These are phyloP conservation scores for Eragrostis tef DNA, from an alignment of 202 grass and related monocot genomes.

Conservation along the genomic window DNA sequence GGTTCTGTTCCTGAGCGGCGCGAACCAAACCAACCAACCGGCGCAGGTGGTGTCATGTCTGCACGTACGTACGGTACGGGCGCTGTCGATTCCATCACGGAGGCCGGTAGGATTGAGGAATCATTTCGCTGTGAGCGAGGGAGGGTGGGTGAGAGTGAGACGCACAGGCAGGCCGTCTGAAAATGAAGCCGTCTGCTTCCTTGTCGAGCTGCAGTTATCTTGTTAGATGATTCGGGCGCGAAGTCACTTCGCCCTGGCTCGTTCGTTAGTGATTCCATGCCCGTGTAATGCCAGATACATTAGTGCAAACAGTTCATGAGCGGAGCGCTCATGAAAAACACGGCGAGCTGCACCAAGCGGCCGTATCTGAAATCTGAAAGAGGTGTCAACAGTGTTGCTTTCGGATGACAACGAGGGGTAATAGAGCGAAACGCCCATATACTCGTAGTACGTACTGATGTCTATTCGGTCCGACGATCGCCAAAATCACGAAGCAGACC, in stretches of 20 bases:
- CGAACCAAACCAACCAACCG: too few relatives aligned
- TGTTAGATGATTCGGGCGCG: constrained; percentile 7
- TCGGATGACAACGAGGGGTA: background rate
- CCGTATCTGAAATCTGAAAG: constrained; percentile 1
- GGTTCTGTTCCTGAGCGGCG: background rate
- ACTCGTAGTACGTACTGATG: too few relatives aligned
- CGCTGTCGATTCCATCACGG: constrained; percentile 6
- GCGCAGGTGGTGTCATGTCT: background rate
- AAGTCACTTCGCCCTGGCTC: background rate
- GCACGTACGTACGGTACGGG: background rate
- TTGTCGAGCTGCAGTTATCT: constrained; percentile 20
- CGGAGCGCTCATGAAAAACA: background rate
- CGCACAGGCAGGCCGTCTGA: background rate
- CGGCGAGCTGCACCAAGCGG: background rate
- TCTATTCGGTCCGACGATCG: too few relatives aligned
- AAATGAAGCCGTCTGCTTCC: background rate
- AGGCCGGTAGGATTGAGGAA: background rate
- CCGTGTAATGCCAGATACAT: background rate
- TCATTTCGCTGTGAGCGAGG: background rate
- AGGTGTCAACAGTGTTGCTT: background rate
- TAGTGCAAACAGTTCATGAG: background rate
- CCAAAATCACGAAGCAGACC: background rate
- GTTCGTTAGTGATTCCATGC: background rate
- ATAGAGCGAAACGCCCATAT: background rate
- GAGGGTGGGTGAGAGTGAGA: background rate